phyloP scores from a whole-genome alignment of 768 basidiomycete genomes.

The Russula sp. region DNA sequence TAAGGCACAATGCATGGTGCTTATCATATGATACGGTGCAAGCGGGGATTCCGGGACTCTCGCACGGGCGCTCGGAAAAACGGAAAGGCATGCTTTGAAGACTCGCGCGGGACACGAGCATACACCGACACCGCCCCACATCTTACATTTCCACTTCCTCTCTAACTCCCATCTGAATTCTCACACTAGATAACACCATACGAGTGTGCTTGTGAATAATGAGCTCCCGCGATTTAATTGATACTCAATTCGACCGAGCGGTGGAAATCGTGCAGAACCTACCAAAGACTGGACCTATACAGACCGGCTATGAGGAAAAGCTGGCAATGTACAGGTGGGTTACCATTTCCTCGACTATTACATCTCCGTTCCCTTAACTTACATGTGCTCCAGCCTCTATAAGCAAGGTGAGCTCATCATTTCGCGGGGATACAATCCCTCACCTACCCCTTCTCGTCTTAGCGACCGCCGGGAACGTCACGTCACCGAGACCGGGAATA shows the following conservation, averaged over 20 bases:
- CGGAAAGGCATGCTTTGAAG: neutral
- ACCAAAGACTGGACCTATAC: conserved; percentile 91
- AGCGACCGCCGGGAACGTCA: conserved; percentile 91
- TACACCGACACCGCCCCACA: neutral
- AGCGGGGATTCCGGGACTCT: neutral
- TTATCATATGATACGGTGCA: no score
- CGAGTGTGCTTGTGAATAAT: conserved; percentile 29
- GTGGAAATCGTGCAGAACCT: conserved; percentile 91
- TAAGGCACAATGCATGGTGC: neutral
- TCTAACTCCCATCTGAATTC: neutral
- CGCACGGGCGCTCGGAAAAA: neutral
- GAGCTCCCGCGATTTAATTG: conserved; percentile 61
- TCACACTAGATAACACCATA: neutral
- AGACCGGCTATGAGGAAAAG: conserved; percentile 94
- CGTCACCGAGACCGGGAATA: conserved; percentile 68
- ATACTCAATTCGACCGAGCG: conserved; percentile 85
- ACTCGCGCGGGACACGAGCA: no score
- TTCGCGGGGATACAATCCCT: neutral
- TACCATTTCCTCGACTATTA: neutral
- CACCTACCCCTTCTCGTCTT: conserved; percentile 5
- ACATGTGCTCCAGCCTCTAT: conserved; percentile 51
- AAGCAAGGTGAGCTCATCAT: conserved; percentile 68
- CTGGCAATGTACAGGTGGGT: conserved; percentile 83
- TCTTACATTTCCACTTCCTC: neutral
- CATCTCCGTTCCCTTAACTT: neutral